phyloP scores from a whole-genome alignment of 257 asterid genomes.

The Nicotiana attenuata region DNA sequence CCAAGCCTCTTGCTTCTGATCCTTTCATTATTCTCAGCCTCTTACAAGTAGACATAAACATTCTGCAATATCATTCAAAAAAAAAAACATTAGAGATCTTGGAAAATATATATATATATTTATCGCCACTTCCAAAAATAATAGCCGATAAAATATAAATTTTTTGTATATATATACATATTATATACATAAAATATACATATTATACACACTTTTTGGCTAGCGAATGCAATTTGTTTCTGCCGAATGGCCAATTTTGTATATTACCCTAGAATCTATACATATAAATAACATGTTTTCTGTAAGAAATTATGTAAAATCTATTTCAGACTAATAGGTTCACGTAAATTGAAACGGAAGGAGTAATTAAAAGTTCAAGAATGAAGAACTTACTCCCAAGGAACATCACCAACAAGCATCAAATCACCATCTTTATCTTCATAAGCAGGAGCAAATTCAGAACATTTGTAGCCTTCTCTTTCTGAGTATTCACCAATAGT shows the following conservation, averaged over 20 bases:
- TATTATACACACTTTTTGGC: no score
- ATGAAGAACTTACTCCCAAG: conserved; percentile 49
- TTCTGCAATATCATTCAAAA: conserved; percentile 31
- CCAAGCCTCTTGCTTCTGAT: conserved; percentile 49
- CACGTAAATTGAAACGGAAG: no score
- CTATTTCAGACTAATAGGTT: no score
- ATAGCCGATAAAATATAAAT: no score
- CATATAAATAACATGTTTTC: no score
- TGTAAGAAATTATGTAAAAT: no score
- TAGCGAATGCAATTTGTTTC: no score
- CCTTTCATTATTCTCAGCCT: conserved; percentile 63
- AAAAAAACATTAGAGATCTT: not conserved
- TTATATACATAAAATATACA: not conserved
- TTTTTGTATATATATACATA: not conserved
- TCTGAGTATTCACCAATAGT: conserved; percentile 54
- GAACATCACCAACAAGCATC: conserved; percentile 75
- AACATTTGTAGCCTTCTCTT: conserved; percentile 59
- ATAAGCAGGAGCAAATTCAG: conserved; percentile 60
- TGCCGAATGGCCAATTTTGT: no score
- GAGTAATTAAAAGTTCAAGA: not conserved
- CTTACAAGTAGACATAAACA: conserved; percentile 58
- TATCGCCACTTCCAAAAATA: no score
- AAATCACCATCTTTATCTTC: conserved; percentile 72
- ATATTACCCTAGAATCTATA: no score
- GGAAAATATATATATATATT: no score